phyloP scores from a whole-genome alignment of 2,329 filamentous ascomycete species.

The Alternaria sp. region DNA sequence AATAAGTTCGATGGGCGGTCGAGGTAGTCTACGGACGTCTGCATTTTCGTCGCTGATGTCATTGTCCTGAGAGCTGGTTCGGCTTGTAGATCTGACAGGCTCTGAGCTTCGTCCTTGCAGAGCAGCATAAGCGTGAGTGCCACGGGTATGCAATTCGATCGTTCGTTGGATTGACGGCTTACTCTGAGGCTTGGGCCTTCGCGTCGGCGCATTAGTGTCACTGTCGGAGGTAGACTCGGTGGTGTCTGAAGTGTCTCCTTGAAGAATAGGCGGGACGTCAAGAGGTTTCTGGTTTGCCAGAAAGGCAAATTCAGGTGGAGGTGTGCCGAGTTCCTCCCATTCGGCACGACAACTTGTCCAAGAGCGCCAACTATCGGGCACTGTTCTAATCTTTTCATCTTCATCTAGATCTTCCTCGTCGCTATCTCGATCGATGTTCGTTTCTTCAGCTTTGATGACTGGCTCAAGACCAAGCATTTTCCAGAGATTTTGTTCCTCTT shows the following conservation, averaged over 20 bases:
- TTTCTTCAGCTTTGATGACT: slow-evolving; percentile 21
- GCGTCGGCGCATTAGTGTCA: slow-evolving; percentile 7
- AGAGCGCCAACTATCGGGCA: slow-evolving; percentile 59
- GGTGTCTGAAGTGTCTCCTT: neutral
- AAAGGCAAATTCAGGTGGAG: slow-evolving; percentile 23
- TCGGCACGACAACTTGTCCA: slow-evolving; percentile 56
- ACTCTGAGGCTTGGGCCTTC: neutral
- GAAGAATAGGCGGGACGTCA: neutral
- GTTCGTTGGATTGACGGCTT: slow-evolving; percentile 9
- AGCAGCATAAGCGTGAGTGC: slow-evolving; percentile 36
- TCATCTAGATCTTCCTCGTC: slow-evolving; percentile 10
- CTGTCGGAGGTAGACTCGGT: neutral
- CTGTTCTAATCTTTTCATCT: slow-evolving; percentile 42
- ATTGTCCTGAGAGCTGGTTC: slow-evolving; percentile 6
- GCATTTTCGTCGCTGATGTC: slow-evolving; percentile 1
- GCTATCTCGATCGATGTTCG: slow-evolving; percentile 38
- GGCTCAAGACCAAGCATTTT: slow-evolving; percentile 49
- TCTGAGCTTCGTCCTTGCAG: slow-evolving; percentile 21
- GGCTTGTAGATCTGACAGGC: neutral
- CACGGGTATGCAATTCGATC: slow-evolving; percentile 30
- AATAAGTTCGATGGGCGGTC: slow-evolving; percentile 8
- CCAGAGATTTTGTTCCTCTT: slow-evolving; percentile 59
- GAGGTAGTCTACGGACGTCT: neutral
- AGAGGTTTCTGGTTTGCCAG: slow-evolving; percentile 28
- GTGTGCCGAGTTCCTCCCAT: slow-evolving; percentile 57